Evolutionary conservation across 257 asterid species (phyloP).

Genomic region (Fraxinus cuspidata): DNA sequence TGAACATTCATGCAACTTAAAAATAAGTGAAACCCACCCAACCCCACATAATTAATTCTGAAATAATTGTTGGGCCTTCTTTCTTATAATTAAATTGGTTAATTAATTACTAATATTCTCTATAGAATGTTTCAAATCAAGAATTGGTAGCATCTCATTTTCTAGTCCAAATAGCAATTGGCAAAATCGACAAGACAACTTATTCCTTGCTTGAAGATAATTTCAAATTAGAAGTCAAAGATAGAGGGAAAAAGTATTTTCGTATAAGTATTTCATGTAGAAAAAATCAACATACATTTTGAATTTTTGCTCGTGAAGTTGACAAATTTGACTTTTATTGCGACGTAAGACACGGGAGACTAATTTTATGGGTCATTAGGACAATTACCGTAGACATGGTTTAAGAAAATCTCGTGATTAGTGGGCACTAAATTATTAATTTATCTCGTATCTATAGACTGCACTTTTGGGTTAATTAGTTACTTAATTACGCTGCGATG

Average conservation of each 20-base stretch:
- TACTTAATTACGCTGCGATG: background rate
- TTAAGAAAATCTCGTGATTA: background rate
- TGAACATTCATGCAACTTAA: slow-evolving; percentile 3
- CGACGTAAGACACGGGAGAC: background rate
- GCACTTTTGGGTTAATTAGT: background rate
- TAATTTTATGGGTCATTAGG: background rate
- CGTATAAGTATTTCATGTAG: too few relatives aligned
- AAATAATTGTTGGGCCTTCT: background rate
- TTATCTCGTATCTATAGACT: too few relatives aligned
- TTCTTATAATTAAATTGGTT: slow-evolving; percentile 1
- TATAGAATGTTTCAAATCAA: slow-evolving; percentile 31
- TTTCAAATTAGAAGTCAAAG: background rate
- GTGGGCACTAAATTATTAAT: background rate
- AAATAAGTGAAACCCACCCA: background rate
- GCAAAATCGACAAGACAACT: slow-evolving; percentile 32
- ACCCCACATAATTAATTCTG: background rate
- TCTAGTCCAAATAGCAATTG: slow-evolving; percentile 13
- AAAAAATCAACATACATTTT: too few relatives aligned
- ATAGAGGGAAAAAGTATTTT: too few relatives aligned
- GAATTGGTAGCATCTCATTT: slow-evolving; percentile 28
- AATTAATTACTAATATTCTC: background rate
- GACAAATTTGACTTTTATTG: background rate
- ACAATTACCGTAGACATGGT: background rate
- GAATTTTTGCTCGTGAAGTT: background rate
- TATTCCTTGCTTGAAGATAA: slow-evolving; percentile 28